Percentiles rank a stretch among this genome's conserved stretches.
phyloP scores from a whole-genome alignment of 495 filamentous ascomycete species.

The Penicilliopsis zonata region DNA sequence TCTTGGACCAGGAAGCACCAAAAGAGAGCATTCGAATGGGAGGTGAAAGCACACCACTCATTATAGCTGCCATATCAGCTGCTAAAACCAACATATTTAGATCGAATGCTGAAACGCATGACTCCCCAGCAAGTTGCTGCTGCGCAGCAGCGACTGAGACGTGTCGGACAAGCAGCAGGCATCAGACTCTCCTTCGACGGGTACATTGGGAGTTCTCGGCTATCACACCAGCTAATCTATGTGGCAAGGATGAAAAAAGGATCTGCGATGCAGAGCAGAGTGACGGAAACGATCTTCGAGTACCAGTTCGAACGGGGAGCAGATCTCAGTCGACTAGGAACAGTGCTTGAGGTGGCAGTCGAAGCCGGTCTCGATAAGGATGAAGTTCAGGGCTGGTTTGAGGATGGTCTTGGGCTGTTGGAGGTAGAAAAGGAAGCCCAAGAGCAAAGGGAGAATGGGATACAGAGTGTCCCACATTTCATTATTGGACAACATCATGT shows the following conservation, averaged over 20 bases:
- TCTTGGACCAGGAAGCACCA: conserved; percentile 48
- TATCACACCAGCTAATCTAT: conserved; percentile 8
- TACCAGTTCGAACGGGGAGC: conserved; percentile 11
- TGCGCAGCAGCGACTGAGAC: conserved; percentile 8
- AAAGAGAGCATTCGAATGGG: conserved; percentile 12
- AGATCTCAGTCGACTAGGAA: conserved; percentile 8
- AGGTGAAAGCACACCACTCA: too few species aligned
- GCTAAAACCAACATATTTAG: too few species aligned
- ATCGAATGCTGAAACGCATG: conserved; percentile 12
- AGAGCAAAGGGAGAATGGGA: conserved; percentile 1
- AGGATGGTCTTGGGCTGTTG: conserved; percentile 1
- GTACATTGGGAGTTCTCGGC: conserved; percentile 10
- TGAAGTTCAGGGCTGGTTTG: conserved; percentile 5
- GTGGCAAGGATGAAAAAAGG: neutral
- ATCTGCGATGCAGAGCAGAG: conserved; percentile 3
- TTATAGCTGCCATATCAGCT: too few species aligned
- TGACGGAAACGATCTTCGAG: conserved; percentile 7
- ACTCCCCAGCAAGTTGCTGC: conserved; percentile 5
- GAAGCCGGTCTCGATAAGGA: conserved; percentile 5
- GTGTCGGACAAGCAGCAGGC: conserved; percentile 4
- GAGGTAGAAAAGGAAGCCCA: conserved; percentile 4
- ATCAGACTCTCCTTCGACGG: conserved; percentile 13
- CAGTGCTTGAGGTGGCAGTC: conserved; percentile 5
- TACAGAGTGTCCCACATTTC: conserved; percentile 10
- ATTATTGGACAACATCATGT: conserved; percentile 3